phyloP scores from a whole-genome alignment of 1,139 yeast genomes.

The Hyphopichia fennica region DNA sequence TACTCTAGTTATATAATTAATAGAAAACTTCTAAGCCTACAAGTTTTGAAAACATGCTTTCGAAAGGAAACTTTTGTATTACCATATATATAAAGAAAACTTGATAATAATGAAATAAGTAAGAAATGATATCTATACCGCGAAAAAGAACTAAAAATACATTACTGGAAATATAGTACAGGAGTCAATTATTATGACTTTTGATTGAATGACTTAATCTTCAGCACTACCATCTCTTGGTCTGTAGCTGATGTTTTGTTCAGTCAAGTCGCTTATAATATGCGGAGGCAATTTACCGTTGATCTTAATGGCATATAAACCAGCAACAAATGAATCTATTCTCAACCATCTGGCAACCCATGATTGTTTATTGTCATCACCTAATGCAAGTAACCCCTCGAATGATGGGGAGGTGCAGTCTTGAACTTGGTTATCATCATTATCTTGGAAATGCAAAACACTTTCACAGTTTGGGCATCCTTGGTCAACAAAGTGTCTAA shows the following conservation, averaged over 20 bases:
- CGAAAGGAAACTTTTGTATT: no score
- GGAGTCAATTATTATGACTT: background rate
- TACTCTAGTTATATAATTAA: background rate
- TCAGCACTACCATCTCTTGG: conserved; percentile 97
- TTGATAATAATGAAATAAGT: background rate
- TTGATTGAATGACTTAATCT: conserved; percentile 44
- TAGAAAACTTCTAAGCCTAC: background rate
- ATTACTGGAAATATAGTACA: background rate
- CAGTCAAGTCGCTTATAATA: conserved; percentile 68
- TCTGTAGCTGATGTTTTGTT: conserved; percentile 77
- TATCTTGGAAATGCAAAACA: conserved; percentile 72
- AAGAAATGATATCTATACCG: no score
- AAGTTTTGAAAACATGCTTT: no score
- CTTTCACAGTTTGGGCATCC: conserved; percentile 99
- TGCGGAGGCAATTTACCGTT: conserved; percentile 91
- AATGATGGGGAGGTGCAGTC: conserved; percentile 96
- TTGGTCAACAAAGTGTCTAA: conserved; percentile 66
- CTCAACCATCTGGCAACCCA: conserved; percentile 99
- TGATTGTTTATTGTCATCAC: conserved; percentile 74
- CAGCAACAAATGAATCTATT: conserved; percentile 86
- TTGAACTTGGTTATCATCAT: conserved; percentile 79
- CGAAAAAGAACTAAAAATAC: background rate
- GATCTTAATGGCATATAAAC: conserved; percentile 90
- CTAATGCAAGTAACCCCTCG: conserved; percentile 92
- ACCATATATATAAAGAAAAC: no score